phyloP scores from a whole-genome alignment of 169 alveolate genomes.

The Plasmodium vivax region DNA sequence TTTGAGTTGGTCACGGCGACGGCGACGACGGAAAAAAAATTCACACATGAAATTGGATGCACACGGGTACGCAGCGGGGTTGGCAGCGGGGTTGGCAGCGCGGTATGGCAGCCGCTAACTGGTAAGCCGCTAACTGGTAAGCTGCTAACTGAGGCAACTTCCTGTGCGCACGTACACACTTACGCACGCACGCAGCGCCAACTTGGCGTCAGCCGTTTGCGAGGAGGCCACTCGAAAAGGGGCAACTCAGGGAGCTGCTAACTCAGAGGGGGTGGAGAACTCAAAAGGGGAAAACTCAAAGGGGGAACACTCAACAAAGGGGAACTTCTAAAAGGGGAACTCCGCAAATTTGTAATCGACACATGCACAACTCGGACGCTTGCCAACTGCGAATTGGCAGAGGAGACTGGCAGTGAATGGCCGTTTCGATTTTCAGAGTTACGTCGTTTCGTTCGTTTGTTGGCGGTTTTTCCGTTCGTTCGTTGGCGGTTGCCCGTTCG shows the following conservation, averaged over 20 bases:
- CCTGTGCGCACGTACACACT: not conserved
- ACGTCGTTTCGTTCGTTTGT: too few relatives aligned
- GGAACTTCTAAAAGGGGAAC: not conserved
- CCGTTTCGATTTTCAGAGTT: not conserved
- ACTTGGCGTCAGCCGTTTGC: not conserved
- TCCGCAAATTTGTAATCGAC: not conserved
- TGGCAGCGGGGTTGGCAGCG: too few relatives aligned
- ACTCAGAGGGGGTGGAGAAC: not conserved
- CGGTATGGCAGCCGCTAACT: not conserved
- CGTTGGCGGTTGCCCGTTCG: too few relatives aligned
- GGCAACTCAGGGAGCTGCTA: not conserved
- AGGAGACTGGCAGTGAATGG: not conserved
- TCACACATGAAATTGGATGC: not conserved
- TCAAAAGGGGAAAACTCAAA: too few relatives aligned
- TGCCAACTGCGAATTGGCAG: not conserved
- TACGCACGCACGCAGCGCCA: not conserved
- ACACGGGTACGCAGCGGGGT: not conserved
- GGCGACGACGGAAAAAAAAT: not conserved
- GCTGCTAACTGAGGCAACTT: not conserved
- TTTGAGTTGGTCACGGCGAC: not conserved
- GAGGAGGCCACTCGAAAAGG: not conserved
- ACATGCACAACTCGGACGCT: not conserved
- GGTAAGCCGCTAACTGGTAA: not conserved
- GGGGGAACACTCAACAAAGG: too few relatives aligned
- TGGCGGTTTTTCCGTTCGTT: too few relatives aligned